These are phyloP conservation scores for Diaporthe citrichinensis DNA, from an alignment of 2,329 filamentous ascomycete genomes.

Conservation along the genomic window DNA sequence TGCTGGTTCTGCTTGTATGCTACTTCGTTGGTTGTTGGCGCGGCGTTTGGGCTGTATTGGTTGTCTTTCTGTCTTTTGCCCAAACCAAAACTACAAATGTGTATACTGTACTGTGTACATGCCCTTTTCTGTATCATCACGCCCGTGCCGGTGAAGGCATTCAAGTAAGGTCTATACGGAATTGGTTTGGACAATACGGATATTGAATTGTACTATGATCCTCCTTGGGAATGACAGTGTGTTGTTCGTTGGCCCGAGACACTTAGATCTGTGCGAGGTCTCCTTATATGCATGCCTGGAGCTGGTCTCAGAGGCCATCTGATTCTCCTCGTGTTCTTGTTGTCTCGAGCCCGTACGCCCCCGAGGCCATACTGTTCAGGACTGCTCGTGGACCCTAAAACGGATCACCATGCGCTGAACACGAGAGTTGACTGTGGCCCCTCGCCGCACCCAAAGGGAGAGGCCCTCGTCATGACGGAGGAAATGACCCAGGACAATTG, in stretches of 20 bases:
- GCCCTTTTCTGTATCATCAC: slow-evolving; percentile 3
- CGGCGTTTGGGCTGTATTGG: slow-evolving; percentile 9
- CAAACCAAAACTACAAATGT: not conserved
- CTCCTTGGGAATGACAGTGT: not conserved
- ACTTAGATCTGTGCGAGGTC: not conserved
- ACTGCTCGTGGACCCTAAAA: no score
- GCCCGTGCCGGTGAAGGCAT: not conserved
- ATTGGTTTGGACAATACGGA: not conserved
- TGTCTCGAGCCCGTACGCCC: no score
- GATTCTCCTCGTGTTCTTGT: not conserved
- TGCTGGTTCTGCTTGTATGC: not conserved
- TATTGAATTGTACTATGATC: not conserved
- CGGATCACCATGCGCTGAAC: no score
- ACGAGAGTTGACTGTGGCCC: no score
- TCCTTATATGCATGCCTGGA: not conserved
- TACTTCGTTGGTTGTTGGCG: not conserved
- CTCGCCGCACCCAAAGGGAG: no score
- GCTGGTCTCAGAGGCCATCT: not conserved
- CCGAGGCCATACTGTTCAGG: no score
- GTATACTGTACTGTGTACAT: not conserved
- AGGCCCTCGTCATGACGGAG: no score
- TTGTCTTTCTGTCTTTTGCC: not conserved
- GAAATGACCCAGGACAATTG: no score
- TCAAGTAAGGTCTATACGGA: not conserved
- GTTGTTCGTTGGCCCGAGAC: not conserved